Evolutionary conservation across 169 alveolate genomes (phyloP), one percentile per base, ranked within the genome.

Genomic region (Theileria orientalis): DNA sequence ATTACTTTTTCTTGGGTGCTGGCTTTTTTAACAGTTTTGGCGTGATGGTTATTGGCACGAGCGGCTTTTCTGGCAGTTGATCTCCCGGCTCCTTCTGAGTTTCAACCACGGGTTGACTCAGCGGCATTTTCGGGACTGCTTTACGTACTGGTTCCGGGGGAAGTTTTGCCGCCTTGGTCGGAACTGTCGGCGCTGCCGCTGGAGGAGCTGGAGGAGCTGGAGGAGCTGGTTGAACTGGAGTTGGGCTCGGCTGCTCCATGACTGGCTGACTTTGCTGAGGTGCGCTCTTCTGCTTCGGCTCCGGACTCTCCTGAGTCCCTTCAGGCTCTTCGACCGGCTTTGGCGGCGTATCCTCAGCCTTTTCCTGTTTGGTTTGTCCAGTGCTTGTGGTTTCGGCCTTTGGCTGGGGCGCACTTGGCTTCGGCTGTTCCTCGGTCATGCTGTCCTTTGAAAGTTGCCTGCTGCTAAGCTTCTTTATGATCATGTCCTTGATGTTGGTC

Each of bases 11-110:
- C 13, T 83, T 83, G 7, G 83, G 56, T 35, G 54, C 61, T 30
- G 87, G 87, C 72, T 79, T 79, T 64, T 79, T 79, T 46, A 79
- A 49, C 8, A 79, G 19, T 29, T 79, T 79, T 9, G 87, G 87
- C 60, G 66, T 59, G 6, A 79, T 57, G 9, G 57, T 77, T 41
- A 79, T 61, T 29, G 87, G 87, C 19, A 79, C 29, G 37, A 79
- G 62, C 16, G 87, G 83, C 40, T 71, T 37, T 46, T 37, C 77
- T 40, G 63, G 62, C 21, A 56, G 29, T 40, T 16, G 27, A 46
- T 60, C 73, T 1, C 19, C 57, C 27, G 7, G 5, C 25, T n/a
- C 75, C 71, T 35, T n/a, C 61, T 54, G 16, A 16, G 76, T 6
- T 77, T 74, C 47, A 0, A 72, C 49, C 0, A 57, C 44, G 13